phyloP scores from a whole-genome alignment of 2,329 filamentous ascomycete species.

The Aspergillus piperis region DNA sequence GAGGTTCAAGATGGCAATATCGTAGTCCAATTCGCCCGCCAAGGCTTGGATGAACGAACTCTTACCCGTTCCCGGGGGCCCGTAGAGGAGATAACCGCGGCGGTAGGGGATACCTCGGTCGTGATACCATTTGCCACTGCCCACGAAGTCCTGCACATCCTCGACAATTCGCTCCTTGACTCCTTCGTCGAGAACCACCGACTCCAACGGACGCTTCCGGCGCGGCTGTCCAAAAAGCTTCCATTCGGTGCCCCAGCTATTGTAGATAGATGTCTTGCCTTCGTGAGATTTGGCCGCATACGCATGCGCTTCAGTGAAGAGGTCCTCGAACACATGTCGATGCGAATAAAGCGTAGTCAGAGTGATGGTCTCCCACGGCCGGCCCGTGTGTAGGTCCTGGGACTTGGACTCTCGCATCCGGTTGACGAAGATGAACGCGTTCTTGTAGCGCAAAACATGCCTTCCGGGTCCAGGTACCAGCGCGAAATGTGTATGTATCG shows the following conservation, averaged over 20 bases:
- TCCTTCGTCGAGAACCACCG: slow-evolving; percentile 81
- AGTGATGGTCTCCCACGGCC: slow-evolving; percentile 91
- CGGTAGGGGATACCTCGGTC: slow-evolving; percentile 94
- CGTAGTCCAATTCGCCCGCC: slow-evolving; percentile 88
- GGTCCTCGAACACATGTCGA: slow-evolving; percentile 82
- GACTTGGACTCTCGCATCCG: slow-evolving; percentile 83
- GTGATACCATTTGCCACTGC: slow-evolving; percentile 81
- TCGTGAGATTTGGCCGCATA: slow-evolving; percentile 79
- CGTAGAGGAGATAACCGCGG: slow-evolving; percentile 83
- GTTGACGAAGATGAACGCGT: slow-evolving; percentile 83
- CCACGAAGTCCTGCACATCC: slow-evolving; percentile 81
- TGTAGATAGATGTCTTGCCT: slow-evolving; percentile 91
- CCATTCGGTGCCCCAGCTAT: slow-evolving; percentile 82
- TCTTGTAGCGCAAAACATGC: slow-evolving; percentile 82
- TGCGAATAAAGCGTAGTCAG: slow-evolving; percentile 89
- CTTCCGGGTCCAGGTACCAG: slow-evolving; percentile 88
- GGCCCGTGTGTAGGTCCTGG: slow-evolving; percentile 74
- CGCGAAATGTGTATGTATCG: slow-evolving; percentile 76
- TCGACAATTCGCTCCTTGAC: slow-evolving; percentile 77
- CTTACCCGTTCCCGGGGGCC: slow-evolving; percentile 88
- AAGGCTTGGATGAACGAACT: slow-evolving; percentile 95
- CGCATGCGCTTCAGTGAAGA: slow-evolving; percentile 83
- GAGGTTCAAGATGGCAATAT: slow-evolving; percentile 88
- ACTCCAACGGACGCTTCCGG: slow-evolving; percentile 81
- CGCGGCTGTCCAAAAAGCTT: slow-evolving; percentile 78